These are phyloP conservation scores for Aphanomyces cochlioides DNA, from an alignment of 352 stramenopile species.

Conservation along the genomic window DNA sequence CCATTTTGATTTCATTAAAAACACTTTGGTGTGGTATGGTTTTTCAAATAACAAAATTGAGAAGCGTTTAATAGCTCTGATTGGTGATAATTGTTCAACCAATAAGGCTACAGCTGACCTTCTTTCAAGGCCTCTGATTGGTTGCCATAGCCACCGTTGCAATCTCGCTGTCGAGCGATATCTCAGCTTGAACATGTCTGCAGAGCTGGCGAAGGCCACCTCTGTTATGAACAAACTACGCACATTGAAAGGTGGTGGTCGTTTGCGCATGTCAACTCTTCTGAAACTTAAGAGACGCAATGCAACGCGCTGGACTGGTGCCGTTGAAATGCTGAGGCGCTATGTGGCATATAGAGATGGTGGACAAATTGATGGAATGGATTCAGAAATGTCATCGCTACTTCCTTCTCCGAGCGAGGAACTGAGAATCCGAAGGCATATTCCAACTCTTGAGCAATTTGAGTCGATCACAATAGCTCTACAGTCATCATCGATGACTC, in stretches of 20 bases:
- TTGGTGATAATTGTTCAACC: conserved; percentile 5
- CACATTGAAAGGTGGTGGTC: not conserved
- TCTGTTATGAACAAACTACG: not conserved
- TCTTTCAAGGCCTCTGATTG: not conserved
- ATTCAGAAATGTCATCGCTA: not conserved
- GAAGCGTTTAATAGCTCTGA: not conserved
- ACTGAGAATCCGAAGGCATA: not conserved
- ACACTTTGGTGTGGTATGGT: not conserved
- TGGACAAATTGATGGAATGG: not conserved
- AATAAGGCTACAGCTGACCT: not conserved
- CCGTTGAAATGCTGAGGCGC: not conserved
- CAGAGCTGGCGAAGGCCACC: not conserved
- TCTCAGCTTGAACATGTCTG: not conserved
- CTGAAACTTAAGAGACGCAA: not conserved
- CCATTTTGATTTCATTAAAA: not conserved
- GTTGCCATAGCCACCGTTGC: not conserved
- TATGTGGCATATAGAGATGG: too few relatives aligned
- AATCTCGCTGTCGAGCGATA: not conserved
- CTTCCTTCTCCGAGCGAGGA: not conserved
- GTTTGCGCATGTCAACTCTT: not conserved
- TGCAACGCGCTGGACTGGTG: not conserved
- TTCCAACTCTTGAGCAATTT: not conserved
- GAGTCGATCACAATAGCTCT: not conserved
- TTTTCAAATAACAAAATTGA: not conserved
- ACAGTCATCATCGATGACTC: not conserved